Evolutionary conservation across 2,329 filamentous ascomycete species (phyloP).

Genomic region (Stenocarpella maydis): DNA sequence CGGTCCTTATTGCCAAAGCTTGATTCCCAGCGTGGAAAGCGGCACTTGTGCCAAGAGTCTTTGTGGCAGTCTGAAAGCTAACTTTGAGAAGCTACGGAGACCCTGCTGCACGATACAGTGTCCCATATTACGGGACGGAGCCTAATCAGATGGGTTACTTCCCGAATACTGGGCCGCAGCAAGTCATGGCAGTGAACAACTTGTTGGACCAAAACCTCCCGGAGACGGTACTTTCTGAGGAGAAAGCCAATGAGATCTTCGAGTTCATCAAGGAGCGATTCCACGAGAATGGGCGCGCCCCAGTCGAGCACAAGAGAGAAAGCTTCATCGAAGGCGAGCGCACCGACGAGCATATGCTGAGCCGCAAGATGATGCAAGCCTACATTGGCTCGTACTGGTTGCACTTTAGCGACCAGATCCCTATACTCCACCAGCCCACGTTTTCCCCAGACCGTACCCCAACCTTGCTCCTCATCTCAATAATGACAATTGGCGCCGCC

Average conservation of each 20-base stretch:
- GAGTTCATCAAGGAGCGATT: slow-evolving; percentile 84
- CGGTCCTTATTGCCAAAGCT: neutral
- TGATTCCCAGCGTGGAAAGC: neutral
- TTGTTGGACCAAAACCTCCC: slow-evolving; percentile 82
- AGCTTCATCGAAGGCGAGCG: slow-evolving; percentile 81
- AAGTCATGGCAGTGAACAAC: slow-evolving; percentile 90
- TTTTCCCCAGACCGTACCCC: slow-evolving; percentile 89
- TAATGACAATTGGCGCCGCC: slow-evolving; percentile 92
- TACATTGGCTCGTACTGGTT: slow-evolving; percentile 95
- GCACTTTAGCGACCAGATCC: slow-evolving; percentile 92
- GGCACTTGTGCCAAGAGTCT: neutral
- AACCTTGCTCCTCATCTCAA: slow-evolving; percentile 82
- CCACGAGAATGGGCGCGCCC: slow-evolving; percentile 79
- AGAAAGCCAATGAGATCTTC: slow-evolving; percentile 84
- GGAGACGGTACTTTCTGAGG: slow-evolving; percentile 83
- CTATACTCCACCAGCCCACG: slow-evolving; percentile 92
- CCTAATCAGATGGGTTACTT: slow-evolving; percentile 62
- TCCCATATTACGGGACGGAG: slow-evolving; percentile 59
- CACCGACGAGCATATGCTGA: slow-evolving; percentile 74
- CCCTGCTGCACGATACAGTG: slow-evolving; percentile 55
- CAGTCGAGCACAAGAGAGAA: slow-evolving; percentile 78
- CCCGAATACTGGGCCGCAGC: slow-evolving; percentile 67
- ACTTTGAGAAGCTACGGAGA: slow-evolving; percentile 59
- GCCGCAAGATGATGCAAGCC: slow-evolving; percentile 92
- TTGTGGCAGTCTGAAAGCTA: slow-evolving; percentile 35